phyloP scores from a whole-genome alignment of 352 stramenopile genomes.

The Pythium dissotocum region DNA sequence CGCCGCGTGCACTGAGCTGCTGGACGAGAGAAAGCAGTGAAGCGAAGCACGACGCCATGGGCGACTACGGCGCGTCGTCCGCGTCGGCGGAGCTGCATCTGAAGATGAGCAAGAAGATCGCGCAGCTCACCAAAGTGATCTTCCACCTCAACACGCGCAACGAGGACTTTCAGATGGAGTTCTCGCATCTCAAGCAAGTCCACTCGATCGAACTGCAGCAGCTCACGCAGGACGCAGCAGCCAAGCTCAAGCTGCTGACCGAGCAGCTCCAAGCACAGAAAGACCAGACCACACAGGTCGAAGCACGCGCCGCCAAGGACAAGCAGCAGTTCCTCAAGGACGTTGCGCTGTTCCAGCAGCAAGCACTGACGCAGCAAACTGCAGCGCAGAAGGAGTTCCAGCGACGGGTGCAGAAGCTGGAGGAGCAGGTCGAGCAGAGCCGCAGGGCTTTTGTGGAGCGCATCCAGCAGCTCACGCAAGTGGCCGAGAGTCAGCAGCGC shows the following conservation, averaged over 20 bases:
- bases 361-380: conserved; percentile 22
- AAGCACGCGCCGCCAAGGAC: conserved; percentile 39
- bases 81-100: conserved; percentile 74
- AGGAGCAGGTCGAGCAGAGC: conserved; percentile 39
- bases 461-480: conserved; percentile 40
- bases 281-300: conserved; percentile 28
- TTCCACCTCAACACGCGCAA: conserved; percentile 95
- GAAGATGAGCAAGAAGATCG: conserved; percentile 95
- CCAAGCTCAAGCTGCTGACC: conserved; percentile 52
- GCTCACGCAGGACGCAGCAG: conserved; percentile 53
- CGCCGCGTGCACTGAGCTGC: neutral
- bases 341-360: conserved; percentile 36
- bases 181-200: conserved; percentile 41
- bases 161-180: conserved; percentile 85
- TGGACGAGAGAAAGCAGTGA: neutral
- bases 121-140: conserved; percentile 93
- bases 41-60: conserved; percentile 19
- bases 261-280: conserved; percentile 40
- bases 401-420: conserved; percentile 41
- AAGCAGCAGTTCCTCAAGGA: conserved; percentile 44
- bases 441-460: conserved; percentile 45
- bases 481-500: conserved; percentile 34
- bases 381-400: conserved; percentile 38
- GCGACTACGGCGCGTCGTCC: conserved; percentile 24
- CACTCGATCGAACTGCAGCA: conserved; percentile 44